A percentile compares a stretch with the other conserved stretches of the same genome.
Conservation (phyloP, 1,284 basidiomycete genomes). For the Mycena citricolor region DNA sequence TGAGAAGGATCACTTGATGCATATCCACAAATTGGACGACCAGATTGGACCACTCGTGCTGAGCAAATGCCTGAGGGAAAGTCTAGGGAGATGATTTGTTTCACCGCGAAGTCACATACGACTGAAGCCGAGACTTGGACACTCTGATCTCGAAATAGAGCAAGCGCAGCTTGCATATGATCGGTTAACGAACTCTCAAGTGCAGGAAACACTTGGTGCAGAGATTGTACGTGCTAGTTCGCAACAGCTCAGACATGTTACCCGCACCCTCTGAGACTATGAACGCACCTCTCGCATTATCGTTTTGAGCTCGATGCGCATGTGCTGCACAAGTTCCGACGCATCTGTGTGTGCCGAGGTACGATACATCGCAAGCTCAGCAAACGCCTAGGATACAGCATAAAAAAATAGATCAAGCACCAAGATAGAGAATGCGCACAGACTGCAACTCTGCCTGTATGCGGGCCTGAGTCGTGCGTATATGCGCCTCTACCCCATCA, state of each 20-base stretch:
- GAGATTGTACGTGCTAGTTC: slow-evolving; percentile 23
- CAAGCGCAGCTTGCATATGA: slow-evolving; percentile 10
- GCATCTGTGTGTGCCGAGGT: slow-evolving; percentile 4
- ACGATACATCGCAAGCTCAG: slow-evolving; percentile 4
- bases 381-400: slow-evolving; percentile 13
- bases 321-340: slow-evolving; percentile 6
- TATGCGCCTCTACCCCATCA: slow-evolving; percentile 4
- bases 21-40: slow-evolving; percentile 13
- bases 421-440: background rate
- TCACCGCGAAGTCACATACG: slow-evolving; percentile 7
- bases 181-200: slow-evolving; percentile 10
- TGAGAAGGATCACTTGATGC: slow-evolving; percentile 19
- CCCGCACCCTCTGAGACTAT: background rate
- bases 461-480: slow-evolving; percentile 2
- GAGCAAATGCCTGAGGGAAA: slow-evolving; percentile 15
- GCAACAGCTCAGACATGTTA: background rate
- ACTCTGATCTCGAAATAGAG: slow-evolving; percentile 15
- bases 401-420: slow-evolving; percentile 1
- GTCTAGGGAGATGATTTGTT: background rate
- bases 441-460: slow-evolving; percentile 12
- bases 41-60: slow-evolving; percentile 19
- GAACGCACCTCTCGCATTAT: slow-evolving; percentile 13
- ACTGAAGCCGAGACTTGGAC: slow-evolving; percentile 8
- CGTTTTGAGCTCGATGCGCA: slow-evolving; percentile 12
- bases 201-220: slow-evolving; percentile 13